Percentiles rank a stretch among this genome's conserved stretches.
Evolutionary conservation across 164 flowering plant species (phyloP).

Genomic region (Paratinospora sagittata): DNA sequence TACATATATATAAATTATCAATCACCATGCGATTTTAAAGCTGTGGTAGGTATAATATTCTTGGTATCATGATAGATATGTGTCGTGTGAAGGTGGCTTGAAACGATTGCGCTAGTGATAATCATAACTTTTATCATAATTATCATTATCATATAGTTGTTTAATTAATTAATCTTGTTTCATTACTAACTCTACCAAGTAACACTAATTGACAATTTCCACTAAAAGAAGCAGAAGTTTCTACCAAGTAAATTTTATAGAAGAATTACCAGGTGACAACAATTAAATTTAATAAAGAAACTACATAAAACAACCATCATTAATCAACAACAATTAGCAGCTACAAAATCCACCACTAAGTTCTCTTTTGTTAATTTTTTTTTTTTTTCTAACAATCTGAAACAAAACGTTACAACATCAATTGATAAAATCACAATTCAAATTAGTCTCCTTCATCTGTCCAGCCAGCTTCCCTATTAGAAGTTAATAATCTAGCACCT

Average conservation of each 20-base stretch:
- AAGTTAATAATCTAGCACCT: constrained; percentile 7
- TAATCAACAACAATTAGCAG: neutral
- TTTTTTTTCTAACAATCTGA: constrained; percentile 1
- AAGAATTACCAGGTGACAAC: neutral
- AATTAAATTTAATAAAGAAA: neutral
- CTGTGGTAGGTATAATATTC: too few relatives aligned
- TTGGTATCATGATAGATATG: too few relatives aligned
- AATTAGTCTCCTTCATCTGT: neutral
- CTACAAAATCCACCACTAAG: constrained; percentile 1
- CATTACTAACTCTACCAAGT: too few relatives aligned
- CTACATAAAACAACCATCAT: constrained; percentile 3
- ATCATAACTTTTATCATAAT: too few relatives aligned
- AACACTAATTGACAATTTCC: neutral
- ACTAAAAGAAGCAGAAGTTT: neutral
- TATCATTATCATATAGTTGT: too few relatives aligned
- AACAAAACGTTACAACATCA: constrained; percentile 3
- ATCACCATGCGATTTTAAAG: too few relatives aligned
- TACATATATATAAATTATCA: too few relatives aligned
- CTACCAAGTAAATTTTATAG: neutral
- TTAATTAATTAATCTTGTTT: too few relatives aligned
- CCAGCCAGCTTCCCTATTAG: neutral
- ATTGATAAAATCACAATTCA: neutral
- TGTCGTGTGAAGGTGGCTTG: too few relatives aligned
- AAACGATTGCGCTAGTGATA: too few relatives aligned
- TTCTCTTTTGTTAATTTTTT: neutral